Conservation (phyloP, 2,329 filamentous ascomycete species). For the Aplosporella prunicola region DNA sequence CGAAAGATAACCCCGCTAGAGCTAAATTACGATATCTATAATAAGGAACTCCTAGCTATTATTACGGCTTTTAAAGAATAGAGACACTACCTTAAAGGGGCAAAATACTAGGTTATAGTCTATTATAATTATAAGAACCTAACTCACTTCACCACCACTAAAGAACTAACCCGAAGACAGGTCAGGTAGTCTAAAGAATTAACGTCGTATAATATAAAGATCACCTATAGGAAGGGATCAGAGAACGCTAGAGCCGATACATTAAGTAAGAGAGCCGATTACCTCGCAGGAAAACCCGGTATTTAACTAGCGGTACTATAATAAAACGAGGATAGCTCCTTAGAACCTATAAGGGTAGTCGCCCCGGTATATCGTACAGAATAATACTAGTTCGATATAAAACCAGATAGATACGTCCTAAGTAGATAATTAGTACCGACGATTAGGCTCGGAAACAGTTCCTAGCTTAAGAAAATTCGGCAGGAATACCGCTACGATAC, state of each 20-base stretch:
- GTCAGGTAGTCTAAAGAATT: background rate
- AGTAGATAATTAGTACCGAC: too few relatives aligned
- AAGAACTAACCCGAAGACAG: background rate
- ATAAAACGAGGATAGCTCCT: background rate
- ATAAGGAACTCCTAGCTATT: constrained; percentile 24
- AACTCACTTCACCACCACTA: constrained; percentile 20
- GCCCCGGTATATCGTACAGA: too few relatives aligned
- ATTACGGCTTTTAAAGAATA: constrained; percentile 10
- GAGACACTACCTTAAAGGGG: background rate
- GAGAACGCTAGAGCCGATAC: background rate
- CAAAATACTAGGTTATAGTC: constrained; percentile 14
- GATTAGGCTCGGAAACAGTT: too few relatives aligned
- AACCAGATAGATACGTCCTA: too few relatives aligned
- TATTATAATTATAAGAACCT: constrained; percentile 21
- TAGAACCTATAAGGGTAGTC: too few relatives aligned
- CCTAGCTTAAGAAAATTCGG: too few relatives aligned
- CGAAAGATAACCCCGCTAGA: background rate
- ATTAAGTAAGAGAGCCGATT: background rate
- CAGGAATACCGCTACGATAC: too few relatives aligned
- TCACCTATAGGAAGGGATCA: background rate
- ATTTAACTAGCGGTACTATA: background rate
- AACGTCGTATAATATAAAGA: constrained; percentile 1
- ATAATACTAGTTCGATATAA: too few relatives aligned
- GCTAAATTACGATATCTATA: constrained; percentile 15
- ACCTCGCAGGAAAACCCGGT: background rate